Evolutionary conservation across 352 stramenopile genomes (phyloP).

Genomic region (Globisporangium cylindrosporum): DNA sequence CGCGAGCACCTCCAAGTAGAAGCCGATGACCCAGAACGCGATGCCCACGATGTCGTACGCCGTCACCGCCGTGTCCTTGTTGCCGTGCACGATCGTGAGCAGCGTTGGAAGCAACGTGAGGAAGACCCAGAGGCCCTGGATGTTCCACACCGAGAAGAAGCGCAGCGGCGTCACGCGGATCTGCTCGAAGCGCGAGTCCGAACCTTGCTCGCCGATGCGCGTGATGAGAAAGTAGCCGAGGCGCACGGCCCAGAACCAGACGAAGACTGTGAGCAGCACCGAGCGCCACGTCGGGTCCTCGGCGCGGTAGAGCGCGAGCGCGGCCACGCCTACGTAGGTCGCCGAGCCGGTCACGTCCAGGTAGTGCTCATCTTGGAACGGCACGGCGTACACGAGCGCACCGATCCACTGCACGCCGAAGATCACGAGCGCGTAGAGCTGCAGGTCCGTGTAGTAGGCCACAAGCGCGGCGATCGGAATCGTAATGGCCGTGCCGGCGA

Average conservation of each 20-base stretch:
- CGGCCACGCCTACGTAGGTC: constrained; percentile 55
- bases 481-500: constrained; percentile 36
- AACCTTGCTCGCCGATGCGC: constrained; percentile 56
- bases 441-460: constrained; percentile 33
- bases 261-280: constrained; percentile 53
- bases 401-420: constrained; percentile 63
- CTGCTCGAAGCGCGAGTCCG: constrained; percentile 67
- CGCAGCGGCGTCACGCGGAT: constrained; percentile 58
- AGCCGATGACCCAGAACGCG: constrained; percentile 67
- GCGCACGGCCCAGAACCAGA: constrained; percentile 62
- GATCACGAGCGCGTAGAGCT: constrained; percentile 44
- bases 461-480: constrained; percentile 38
- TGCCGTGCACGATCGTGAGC: constrained; percentile 38
- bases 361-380: constrained; percentile 65
- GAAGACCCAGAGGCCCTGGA: constrained; percentile 79
- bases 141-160: constrained; percentile 75
- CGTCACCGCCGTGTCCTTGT: constrained; percentile 24
- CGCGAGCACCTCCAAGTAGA: constrained; percentile 65
- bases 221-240: constrained; percentile 72
- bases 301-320: constrained; percentile 31
- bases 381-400: constrained; percentile 52
- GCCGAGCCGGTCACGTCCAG: constrained; percentile 73
- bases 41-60: constrained; percentile 38
- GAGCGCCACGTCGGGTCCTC: constrained; percentile 43
- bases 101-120: constrained; percentile 65